Base-by-base conservation (phyloP, 1,284 basidiomycete species). In the Irpex lacteus region DNA sequence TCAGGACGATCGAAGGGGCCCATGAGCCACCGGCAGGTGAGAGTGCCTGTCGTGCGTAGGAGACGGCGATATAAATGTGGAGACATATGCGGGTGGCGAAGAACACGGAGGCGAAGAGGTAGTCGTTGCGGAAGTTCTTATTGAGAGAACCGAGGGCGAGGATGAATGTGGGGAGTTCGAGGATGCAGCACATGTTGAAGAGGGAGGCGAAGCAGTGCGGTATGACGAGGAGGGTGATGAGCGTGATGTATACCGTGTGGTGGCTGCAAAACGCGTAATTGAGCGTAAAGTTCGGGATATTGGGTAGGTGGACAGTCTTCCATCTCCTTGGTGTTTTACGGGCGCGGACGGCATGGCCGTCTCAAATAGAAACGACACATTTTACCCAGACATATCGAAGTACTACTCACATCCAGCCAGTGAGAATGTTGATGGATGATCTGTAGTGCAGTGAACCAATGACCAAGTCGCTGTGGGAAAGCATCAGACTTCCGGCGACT, bases 161-260 rank as follows among this genome's bases (percentile, higher is more conserved):
- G 61, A 65, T 47, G 61, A 65, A 44, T 5, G 64, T 65, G 18
- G 64, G 64, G 5, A 65, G 64, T 44, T 65, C 64, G 53, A 65
- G 61, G 37, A 65, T 47, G 38, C 40, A 34, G 53, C 61, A 61
- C 8, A 63, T 56, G n/a, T 56, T 11, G 64, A 65, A 65, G 37
- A 65, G 54, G 37, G 64, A 44, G 9, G 64, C 11, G 61, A 58
- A 63, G 50, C 37, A n/a, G 64, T 63, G 40, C 6, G 64, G 61
- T 9, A 65, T 36, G 18, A 63, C 59, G 59, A 65, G 13, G 44
- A 65, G 53, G 18, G 59, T 57, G 49, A 65, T n/a, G 59, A 65
- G 61, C n/a, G 40, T 9, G 19, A 63, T 60, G 61, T 65, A 65
- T 19, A 40, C 59, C 5, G 40, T 34, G 61, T 65, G 64, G 59